phyloP scores from a whole-genome alignment of 192 early-diverging fungal genomes.

The Rhizophagus prolifer region DNA sequence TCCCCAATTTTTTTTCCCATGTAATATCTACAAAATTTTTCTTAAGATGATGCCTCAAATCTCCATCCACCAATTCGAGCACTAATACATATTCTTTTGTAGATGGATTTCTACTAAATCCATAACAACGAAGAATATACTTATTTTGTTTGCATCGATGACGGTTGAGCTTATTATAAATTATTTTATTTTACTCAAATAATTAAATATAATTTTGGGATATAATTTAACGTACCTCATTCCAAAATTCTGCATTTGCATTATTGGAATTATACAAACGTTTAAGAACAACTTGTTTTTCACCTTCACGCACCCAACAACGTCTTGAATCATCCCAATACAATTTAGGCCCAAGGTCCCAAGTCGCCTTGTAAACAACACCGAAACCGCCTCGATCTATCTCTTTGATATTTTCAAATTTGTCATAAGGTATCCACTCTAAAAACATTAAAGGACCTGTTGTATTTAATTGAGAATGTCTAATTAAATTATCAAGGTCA shows the following conservation, averaged over 20 bases:
- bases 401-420: constrained; percentile 16
- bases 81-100: constrained; percentile 7
- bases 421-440: constrained; percentile 29
- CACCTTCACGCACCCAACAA: constrained; percentile 7
- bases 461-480: constrained; percentile 22
- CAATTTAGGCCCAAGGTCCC: constrained; percentile 20
- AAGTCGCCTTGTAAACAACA: constrained; percentile 14
- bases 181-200: too few species aligned
- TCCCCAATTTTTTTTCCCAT: constrained; percentile 17
- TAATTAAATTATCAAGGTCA: constrained; percentile 7
- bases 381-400: constrained; percentile 17
- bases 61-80: constrained; percentile 4
- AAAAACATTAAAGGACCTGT: constrained; percentile 10
- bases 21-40: not conserved
- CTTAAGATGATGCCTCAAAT: constrained; percentile 3
- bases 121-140: constrained; percentile 8
- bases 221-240: constrained; percentile 10
- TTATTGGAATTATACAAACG: not conserved
- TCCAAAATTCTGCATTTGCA: not conserved
- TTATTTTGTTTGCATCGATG: constrained; percentile 4
- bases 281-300: constrained; percentile 13
- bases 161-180: too few species aligned
- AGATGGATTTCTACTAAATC: not conserved
- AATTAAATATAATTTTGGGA: not conserved
- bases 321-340: constrained; percentile 13